Base-by-base conservation (phyloP, 805 yeast species). In the Torulaspora indica region DNA sequence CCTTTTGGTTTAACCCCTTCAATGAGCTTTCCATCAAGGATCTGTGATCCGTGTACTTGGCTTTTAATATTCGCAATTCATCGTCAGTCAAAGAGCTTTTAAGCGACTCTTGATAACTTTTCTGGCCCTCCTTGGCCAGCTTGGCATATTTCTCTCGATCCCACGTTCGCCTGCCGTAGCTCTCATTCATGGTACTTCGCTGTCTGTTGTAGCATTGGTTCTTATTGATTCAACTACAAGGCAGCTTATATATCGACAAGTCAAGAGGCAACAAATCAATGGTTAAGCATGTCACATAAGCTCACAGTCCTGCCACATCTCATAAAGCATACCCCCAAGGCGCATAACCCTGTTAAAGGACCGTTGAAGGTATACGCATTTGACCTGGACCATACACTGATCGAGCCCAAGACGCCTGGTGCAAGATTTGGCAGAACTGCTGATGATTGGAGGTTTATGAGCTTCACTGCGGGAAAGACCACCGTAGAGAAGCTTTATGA, bases 311-410 rank as follows among this genome's bases (percentile, higher is more conserved):
- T 73, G 1, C 73, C 77, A 0, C 72, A 75, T 47, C 48, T 76
- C 37, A 69, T 77, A n/a, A 66, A 69, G 20, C 62, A 69, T 30
- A 50, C 60, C 0, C 81, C 81, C 6, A 48, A 24, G 25, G 30
- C 25, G 6, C 17, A 4, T 13, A 37, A 42, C 1, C 34, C 24
- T 20, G 10, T 14, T 4, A 20, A 13, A 23, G 48, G 41, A 2
- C 41, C 48, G 3, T 46, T 68, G 2, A 71, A 70, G 33, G 55
- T 84, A 1, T 87, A 87, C 2, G 84, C 85, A 0, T 91, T 90
- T 63, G 98, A 91, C 62, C 69, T 91, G 40, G 98, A 91, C 67
- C 82, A 78, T 7, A 91, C 98, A 0, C 53, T 91, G 6, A 77
- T 87, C 0, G 59, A 60, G 12, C 81, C 96, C 0, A 81, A 77